Evolutionary conservation across 2,329 filamentous ascomycete genomes (phyloP).

Genomic region (Aspergillus ustus): DNA sequence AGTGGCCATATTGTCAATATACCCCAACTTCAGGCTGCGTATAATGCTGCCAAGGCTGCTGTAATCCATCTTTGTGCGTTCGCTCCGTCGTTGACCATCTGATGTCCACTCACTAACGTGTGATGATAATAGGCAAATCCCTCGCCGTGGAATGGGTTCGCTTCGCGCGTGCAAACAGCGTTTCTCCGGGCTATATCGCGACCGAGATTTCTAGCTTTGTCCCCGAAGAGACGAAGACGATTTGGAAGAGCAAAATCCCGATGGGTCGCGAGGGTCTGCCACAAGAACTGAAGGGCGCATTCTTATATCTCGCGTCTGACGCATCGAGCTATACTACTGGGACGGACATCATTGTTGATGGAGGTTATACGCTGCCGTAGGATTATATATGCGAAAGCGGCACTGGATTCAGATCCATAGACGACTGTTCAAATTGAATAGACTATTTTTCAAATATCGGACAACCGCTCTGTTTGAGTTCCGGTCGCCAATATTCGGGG

Average conservation of each 20-base stretch:
- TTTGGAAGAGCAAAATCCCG: slow-evolving; percentile 79
- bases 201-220: slow-evolving; percentile 74
- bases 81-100: too few relatives aligned
- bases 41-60: slow-evolving; percentile 69
- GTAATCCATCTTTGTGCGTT: slow-evolving; percentile 53
- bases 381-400: too few relatives aligned
- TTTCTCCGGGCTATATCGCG: slow-evolving; percentile 78
- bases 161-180: slow-evolving; percentile 72
- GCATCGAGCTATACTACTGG: slow-evolving; percentile 58
- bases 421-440: too few relatives aligned
- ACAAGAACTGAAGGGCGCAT: slow-evolving; percentile 82
- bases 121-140: slow-evolving; percentile 59
- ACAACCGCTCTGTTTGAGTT: too few relatives aligned
- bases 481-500: too few relatives aligned
- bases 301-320: slow-evolving; percentile 79
- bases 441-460: too few relatives aligned
- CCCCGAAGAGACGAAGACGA: slow-evolving; percentile 67
- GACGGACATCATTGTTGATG: slow-evolving; percentile 53
- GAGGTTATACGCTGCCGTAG: slow-evolving; percentile 48
- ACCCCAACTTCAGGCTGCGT: slow-evolving; percentile 74
- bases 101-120: too few relatives aligned
- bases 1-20: slow-evolving; percentile 78
- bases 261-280: slow-evolving; percentile 75
- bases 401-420: too few relatives aligned
- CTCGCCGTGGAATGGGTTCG: slow-evolving; percentile 77